Percentiles rank a stretch among this genome's conserved stretches.
Evolutionary conservation across 257 asterid species (phyloP).

Genomic region (Rubia yunnanensis): DNA sequence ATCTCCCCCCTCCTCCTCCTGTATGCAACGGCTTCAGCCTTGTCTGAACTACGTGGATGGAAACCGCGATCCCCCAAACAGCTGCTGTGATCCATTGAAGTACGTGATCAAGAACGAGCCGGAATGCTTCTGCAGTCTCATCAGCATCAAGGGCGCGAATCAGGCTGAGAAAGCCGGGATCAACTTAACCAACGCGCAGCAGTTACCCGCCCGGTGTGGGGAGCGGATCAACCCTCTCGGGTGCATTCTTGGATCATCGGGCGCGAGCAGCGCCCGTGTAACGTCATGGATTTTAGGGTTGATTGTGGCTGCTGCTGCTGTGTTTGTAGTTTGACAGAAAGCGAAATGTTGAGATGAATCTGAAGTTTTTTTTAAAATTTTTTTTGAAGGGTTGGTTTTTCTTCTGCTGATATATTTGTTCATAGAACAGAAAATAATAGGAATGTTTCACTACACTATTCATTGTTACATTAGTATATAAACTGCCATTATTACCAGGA

Average conservation of each 20-base stretch:
- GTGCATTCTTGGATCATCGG: constrained; percentile 43
- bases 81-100: constrained; percentile 58
- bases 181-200: constrained; percentile 51
- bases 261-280: constrained; percentile 9
- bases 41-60: constrained; percentile 53
- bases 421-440: neutral
- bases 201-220: constrained; percentile 73
- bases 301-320: constrained; percentile 15
- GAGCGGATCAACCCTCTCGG: constrained; percentile 73
- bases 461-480: no score
- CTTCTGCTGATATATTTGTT: neutral
- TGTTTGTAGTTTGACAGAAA: neutral
- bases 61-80: constrained; percentile 42
- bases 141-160: constrained; percentile 54
- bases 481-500: no score
- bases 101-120: constrained; percentile 50
- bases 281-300: constrained; percentile 7
- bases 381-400: neutral
- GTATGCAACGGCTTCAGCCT: constrained; percentile 51
- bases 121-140: constrained; percentile 63
- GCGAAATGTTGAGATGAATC: neutral
- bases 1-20: constrained; percentile 3
- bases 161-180: constrained; percentile 63
- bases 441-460: neutral
- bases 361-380: neutral